phyloP scores from a whole-genome alignment of 75 land plant species.

The Cupressus sempervirens region DNA sequence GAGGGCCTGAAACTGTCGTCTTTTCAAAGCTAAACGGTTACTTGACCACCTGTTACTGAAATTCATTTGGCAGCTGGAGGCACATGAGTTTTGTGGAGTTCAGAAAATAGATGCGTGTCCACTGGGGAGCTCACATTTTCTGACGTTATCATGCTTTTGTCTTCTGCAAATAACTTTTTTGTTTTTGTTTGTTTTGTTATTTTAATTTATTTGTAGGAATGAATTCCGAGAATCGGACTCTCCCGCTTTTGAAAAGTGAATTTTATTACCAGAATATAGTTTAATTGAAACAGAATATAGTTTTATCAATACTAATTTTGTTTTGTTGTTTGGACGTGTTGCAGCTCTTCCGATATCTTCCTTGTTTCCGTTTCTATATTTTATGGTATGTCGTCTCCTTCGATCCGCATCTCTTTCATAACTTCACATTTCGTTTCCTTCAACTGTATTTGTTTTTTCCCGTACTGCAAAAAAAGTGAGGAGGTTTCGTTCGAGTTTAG shows the following conservation, averaged over 20 bases:
- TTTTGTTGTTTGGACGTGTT: conserved; percentile 3
- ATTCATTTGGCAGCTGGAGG: neutral
- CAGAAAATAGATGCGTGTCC: neutral
- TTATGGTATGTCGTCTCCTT: conserved; percentile 37
- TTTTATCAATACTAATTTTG: neutral
- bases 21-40: neutral
- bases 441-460: no score
- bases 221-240: neutral
- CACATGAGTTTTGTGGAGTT: neutral
- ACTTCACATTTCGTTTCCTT: neutral
- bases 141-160: neutral
- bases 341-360: conserved; percentile 56
- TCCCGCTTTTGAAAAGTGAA: neutral
- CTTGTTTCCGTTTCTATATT: conserved; percentile 47
- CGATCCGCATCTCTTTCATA: neutral
- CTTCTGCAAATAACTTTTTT: neutral
- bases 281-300: neutral
- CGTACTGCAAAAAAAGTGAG: neutral
- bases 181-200: neutral
- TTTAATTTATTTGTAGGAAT: conserved; percentile 7
- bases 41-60: no score
- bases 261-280: neutral
- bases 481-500: neutral
- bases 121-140: neutral
- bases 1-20: no score